Evolutionary conservation across 768 basidiomycete species (phyloP), one percentile per base, ranked within the genome.

Genomic region (Hortiboletus flavorubellus): DNA sequence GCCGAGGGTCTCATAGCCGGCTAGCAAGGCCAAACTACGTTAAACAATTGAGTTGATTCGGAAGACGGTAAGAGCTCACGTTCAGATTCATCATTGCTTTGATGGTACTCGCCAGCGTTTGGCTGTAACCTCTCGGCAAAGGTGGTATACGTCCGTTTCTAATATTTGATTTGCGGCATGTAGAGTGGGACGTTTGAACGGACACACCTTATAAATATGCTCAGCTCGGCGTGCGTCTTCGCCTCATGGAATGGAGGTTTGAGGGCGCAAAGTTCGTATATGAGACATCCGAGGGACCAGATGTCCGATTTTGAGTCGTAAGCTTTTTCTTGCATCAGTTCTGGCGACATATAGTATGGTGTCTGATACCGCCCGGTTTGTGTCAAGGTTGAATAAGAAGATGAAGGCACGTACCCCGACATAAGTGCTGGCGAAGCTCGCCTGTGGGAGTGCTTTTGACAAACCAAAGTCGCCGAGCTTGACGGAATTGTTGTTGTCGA

Each of bases 291-390:
- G 30, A 98, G 79, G 5, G 93, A 95, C 97, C 97, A 99, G 46
- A 99, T 98, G 66, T 99, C 97, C 0, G 91, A 93, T 74, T 98
- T 99, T 8, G 92, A 89, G 73, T 98, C 97, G 72, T 99, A 99
- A 4, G 92, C 84, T 68, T 92, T 94, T 68, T 98, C 96, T 75
- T 91, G 92, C 83, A 98, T 93, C 34, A 98, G 80, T 71, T 99
- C 96, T 0, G 97, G 97, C 1, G 94, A 97, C 97, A 99, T 98
- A 76, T 99, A 98, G 69, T 98, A 95, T 4, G 97, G 97, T 4
- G 97, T 99, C 94, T 98, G 63, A n/a, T 15, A 18, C 2, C 21
- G 91, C 87, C 89, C 62, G 6, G 16, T 33, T 35, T 23, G 35
- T 21, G 52, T 58, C 34, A 23, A 23, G 12, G 23, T 43, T 21